phyloP scores from a whole-genome alignment of 1,139 yeast species.

The Geotrichum fermentans region DNA sequence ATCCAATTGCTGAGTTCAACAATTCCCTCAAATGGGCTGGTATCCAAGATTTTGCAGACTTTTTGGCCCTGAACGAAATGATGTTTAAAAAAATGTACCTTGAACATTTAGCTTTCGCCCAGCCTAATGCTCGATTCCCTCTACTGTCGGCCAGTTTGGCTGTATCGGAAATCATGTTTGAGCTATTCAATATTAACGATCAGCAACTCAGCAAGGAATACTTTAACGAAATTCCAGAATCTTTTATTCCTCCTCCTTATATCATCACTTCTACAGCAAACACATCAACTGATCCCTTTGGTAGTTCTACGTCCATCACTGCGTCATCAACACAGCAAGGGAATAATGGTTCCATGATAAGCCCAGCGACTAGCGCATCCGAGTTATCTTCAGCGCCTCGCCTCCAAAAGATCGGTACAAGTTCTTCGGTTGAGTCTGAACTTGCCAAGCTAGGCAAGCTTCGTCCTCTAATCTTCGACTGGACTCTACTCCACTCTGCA shows the following conservation, averaged over 20 bases:
- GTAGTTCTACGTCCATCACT: background rate
- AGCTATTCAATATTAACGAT: constrained; percentile 37
- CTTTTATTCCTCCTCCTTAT: constrained; percentile 28
- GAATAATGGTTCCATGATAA: constrained; percentile 17
- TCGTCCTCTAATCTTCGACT: constrained; percentile 46
- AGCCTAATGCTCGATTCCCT: constrained; percentile 36
- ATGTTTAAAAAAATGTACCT: constrained; percentile 30
- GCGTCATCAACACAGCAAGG: constrained; percentile 4
- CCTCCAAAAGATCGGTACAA: constrained; percentile 16
- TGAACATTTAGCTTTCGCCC: constrained; percentile 32
- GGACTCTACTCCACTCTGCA: constrained; percentile 54
- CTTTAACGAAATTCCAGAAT: constrained; percentile 21
- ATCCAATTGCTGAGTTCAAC: constrained; percentile 29
- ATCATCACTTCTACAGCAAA: constrained; percentile 9
- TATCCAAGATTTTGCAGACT: constrained; percentile 33
- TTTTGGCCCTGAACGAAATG: constrained; percentile 29
- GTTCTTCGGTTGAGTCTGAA: constrained; percentile 30
- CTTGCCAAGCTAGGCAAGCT: constrained; percentile 34
- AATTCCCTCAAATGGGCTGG: constrained; percentile 31
- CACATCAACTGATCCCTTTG: constrained; percentile 21
- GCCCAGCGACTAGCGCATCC: constrained; percentile 15
- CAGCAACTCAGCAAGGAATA: constrained; percentile 11
- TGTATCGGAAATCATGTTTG: constrained; percentile 33
- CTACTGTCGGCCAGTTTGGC: constrained; percentile 35
- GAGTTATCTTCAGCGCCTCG: constrained; percentile 16